phyloP scores from a whole-genome alignment of 2,329 filamentous ascomycete species.

The Cytospora piceicola region DNA sequence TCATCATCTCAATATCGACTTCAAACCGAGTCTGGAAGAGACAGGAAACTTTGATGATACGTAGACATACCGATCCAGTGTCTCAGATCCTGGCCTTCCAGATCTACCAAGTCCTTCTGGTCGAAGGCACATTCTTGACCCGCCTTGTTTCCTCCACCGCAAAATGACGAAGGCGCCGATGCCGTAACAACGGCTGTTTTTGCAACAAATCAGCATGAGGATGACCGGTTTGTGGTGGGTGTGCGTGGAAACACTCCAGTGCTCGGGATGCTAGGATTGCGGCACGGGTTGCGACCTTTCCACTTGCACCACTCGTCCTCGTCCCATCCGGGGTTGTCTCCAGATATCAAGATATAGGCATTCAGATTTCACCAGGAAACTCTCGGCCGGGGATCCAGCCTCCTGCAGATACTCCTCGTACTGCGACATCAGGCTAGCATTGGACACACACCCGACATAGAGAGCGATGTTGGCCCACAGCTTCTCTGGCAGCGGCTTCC shows the following conservation, averaged over 20 bases:
- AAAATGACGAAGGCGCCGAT: constrained; percentile 21
- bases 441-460: constrained; percentile 64
- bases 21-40: neutral
- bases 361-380: constrained; percentile 53
- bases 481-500: constrained; percentile 50
- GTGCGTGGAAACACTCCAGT: neutral
- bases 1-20: constrained; percentile 37
- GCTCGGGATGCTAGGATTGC: constrained; percentile 27
- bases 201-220: constrained; percentile 20
- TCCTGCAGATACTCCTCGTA: constrained; percentile 56
- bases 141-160: constrained; percentile 18
- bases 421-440: constrained; percentile 55
- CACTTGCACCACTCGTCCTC: constrained; percentile 20
- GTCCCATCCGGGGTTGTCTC: constrained; percentile 37
- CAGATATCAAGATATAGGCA: constrained; percentile 51
- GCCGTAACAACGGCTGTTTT: constrained; percentile 17
- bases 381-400: constrained; percentile 54
- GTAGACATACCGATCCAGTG: constrained; percentile 52
- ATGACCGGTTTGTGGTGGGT: neutral
- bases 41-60: neutral
- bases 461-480: constrained; percentile 54
- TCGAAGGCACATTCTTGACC: constrained; percentile 32
- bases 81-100: constrained; percentile 49
- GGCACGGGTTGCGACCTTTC: constrained; percentile 33
- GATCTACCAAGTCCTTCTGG: constrained; percentile 29